phyloP scores from a whole-genome alignment of 2,329 filamentous ascomycete genomes.

The Arthrobotrys musiformis region DNA sequence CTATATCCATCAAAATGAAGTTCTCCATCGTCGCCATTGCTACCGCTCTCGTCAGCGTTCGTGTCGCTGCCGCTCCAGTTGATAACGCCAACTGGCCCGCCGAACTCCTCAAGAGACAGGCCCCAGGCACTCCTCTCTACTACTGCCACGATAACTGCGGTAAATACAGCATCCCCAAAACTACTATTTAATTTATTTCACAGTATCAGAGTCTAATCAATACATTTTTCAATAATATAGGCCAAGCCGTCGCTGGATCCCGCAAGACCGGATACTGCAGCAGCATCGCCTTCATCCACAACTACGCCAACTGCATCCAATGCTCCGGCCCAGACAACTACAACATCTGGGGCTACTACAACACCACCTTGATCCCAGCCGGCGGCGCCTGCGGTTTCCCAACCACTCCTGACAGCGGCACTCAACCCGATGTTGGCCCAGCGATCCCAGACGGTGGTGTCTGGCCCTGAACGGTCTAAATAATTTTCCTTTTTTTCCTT shows the following conservation, averaged over 20 bases:
- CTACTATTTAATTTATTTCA: background rate
- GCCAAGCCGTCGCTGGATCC: slow-evolving; percentile 62
- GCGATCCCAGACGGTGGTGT: slow-evolving; percentile 44
- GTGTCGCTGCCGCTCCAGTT: slow-evolving; percentile 26
- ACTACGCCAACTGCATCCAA: slow-evolving; percentile 65
- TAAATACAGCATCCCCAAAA: slow-evolving; percentile 60
- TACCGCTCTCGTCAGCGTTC: slow-evolving; percentile 20
- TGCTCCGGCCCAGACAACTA: slow-evolving; percentile 63
- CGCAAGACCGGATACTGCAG: slow-evolving; percentile 62
- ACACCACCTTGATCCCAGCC: slow-evolving; percentile 61
- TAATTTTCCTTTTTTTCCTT: background rate
- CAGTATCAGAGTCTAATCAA: background rate
- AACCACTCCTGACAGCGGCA: slow-evolving; percentile 35
- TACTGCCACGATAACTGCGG: slow-evolving; percentile 68
- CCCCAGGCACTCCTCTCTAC: slow-evolving; percentile 65
- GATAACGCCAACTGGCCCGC: slow-evolving; percentile 33
- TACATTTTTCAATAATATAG: slow-evolving; percentile 37
- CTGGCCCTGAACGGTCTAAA: slow-evolving; percentile 26
- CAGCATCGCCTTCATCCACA: slow-evolving; percentile 63
- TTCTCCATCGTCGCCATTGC: slow-evolving; percentile 37
- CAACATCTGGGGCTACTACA: slow-evolving; percentile 66
- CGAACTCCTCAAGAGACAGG: slow-evolving; percentile 63
- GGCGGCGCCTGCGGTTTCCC: slow-evolving; percentile 60
- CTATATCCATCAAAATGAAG: slow-evolving; percentile 29
- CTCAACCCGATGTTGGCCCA: slow-evolving; percentile 33